These are phyloP conservation scores for Avena sativa DNA, from an alignment of 176 grass and related monocot species.

Conservation along the genomic window DNA sequence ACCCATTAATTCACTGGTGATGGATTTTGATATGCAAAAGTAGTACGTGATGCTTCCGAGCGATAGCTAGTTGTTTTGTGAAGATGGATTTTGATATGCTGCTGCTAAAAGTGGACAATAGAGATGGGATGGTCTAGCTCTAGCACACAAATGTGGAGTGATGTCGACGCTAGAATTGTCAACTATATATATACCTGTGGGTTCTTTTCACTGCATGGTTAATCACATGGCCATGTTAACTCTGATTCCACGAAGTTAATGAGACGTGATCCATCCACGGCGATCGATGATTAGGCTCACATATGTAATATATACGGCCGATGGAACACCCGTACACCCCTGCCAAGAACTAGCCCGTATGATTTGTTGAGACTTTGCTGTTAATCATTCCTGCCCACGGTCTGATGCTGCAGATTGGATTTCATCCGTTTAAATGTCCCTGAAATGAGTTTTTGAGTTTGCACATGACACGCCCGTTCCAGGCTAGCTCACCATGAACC, in stretches of 20 bases:
- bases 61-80: too few species aligned
- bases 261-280: too few species aligned
- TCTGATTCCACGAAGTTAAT: not conserved
- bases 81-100: too few species aligned
- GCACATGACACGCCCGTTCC: not conserved
- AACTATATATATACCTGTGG: not conserved
- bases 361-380: not conserved
- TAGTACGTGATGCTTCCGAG: too few species aligned
- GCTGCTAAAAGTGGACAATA: not conserved
- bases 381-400: not conserved
- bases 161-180: not conserved
- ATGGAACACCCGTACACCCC: constrained; percentile 22
- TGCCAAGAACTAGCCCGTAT: not conserved
- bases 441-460: not conserved
- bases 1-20: not conserved
- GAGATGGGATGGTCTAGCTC: not conserved
- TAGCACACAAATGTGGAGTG: not conserved
- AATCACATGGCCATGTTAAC: not conserved
- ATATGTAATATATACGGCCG: not conserved
- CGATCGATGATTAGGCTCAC: not conserved
- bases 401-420: not conserved
- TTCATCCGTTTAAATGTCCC: not conserved
- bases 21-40: not conserved
- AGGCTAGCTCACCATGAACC: constrained; percentile 46
- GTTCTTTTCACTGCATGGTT: not conserved